These are phyloP conservation scores for Scleroderma citrinum DNA, from an alignment of 768 basidiomycete species.

Conservation along the genomic window DNA sequence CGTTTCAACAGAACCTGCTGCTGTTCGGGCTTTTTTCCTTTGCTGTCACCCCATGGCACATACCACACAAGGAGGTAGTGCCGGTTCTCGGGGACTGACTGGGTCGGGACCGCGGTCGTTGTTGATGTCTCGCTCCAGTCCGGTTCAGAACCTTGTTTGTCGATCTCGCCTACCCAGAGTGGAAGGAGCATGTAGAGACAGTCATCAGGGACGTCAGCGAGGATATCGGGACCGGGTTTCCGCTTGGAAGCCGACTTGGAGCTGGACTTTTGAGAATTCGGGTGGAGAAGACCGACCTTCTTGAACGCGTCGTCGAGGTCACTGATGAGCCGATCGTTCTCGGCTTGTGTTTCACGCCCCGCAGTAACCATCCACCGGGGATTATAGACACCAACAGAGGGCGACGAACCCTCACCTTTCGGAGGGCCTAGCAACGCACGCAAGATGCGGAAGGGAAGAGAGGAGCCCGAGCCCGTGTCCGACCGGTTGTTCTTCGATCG, in stretches of 20 bases:
- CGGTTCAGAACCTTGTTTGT: slow-evolving; percentile 32
- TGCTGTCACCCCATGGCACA: slow-evolving; percentile 43
- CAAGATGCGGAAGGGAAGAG: slow-evolving; percentile 16
- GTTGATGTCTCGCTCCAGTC: slow-evolving; percentile 11
- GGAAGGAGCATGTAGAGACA: slow-evolving; percentile 80
- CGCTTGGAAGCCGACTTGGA: slow-evolving; percentile 14
- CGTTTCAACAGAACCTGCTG: slow-evolving; percentile 26
- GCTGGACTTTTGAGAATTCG: slow-evolving; percentile 34
- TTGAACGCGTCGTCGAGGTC: slow-evolving; percentile 72
- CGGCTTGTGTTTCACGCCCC: slow-evolving; percentile 60
- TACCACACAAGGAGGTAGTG: slow-evolving; percentile 80
- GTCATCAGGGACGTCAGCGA: slow-evolving; percentile 59
- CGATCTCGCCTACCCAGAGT: slow-evolving; percentile 76
- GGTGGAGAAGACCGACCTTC: slow-evolving; percentile 72
- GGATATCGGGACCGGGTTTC: slow-evolving; percentile 34
- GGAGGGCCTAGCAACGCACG: slow-evolving; percentile 17
- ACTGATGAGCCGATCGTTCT: slow-evolving; percentile 59
- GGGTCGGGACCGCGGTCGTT: slow-evolving; percentile 28
- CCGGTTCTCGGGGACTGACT: slow-evolving; percentile 42
- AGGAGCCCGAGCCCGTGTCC: slow-evolving; percentile 15
- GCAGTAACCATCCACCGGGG: slow-evolving; percentile 65
- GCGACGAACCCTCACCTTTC: slow-evolving; percentile 19
- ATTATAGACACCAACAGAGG: slow-evolving; percentile 26
- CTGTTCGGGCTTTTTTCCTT: slow-evolving; percentile 18
- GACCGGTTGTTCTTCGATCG: slow-evolving; percentile 26